Percentiles rank a stretch among this genome's conserved stretches.
phyloP scores from a whole-genome alignment of 2,329 filamentous ascomycete species.

The Dactylonectria macrodidyma region DNA sequence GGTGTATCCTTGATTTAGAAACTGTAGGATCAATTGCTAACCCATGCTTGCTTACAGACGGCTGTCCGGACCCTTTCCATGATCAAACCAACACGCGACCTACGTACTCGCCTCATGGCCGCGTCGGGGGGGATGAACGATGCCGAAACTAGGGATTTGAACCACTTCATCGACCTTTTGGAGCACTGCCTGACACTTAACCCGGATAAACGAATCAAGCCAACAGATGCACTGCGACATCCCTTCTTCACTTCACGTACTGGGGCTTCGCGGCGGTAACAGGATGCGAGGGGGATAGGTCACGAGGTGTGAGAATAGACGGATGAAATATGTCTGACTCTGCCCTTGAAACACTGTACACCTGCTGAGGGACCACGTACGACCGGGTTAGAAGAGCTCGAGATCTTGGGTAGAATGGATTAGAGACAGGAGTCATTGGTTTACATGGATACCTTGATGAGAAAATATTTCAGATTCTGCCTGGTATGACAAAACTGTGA shows the following conservation, averaged over 20 bases:
- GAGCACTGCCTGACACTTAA: constrained; percentile 92
- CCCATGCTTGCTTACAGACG: constrained; percentile 63
- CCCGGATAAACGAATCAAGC: constrained; percentile 91
- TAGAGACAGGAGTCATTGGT: constrained; percentile 21
- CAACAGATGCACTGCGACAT: constrained; percentile 88
- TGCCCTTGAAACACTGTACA: constrained; percentile 2
- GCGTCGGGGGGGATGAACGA: constrained; percentile 82
- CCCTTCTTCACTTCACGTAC: constrained; percentile 78
- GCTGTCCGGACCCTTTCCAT: constrained; percentile 77
- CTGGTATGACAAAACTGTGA: not conserved
- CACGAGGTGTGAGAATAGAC: constrained; percentile 24
- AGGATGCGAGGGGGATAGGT: constrained; percentile 17
- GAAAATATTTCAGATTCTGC: not conserved
- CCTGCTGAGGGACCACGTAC: constrained; percentile 10
- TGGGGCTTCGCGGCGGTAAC: constrained; percentile 45
- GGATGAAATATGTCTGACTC: not conserved
- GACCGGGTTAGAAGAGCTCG: constrained; percentile 15
- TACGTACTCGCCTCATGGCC: constrained; percentile 84
- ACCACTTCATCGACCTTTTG: constrained; percentile 87
- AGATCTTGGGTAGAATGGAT: constrained; percentile 27
- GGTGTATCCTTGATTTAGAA: constrained; percentile 34
- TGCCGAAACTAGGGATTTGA: constrained; percentile 81
- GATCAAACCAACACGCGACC: constrained; percentile 83
- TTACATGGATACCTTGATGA: not conserved
- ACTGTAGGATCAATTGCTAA: constrained; percentile 39